Percentiles rank a stretch among this genome's conserved stretches.
Conservation (phyloP, 495 filamentous ascomycete species). For the Chaetomium fimeti region DNA sequence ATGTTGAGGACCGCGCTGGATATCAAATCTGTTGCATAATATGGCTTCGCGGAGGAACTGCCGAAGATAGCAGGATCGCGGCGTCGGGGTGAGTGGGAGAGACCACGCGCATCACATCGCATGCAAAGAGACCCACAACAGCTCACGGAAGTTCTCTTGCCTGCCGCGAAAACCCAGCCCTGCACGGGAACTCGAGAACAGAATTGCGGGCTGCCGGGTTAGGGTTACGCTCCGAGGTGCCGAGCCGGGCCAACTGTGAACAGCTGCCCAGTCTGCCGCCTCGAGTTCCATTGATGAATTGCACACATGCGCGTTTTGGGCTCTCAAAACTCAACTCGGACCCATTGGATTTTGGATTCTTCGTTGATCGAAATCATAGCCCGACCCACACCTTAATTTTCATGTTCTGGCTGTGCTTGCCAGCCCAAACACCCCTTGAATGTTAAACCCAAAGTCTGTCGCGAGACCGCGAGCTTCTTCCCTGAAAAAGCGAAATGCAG, state of each 20-base stretch:
- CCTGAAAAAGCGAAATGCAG: not conserved
- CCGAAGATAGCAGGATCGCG: not conserved
- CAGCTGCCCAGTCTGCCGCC: too few relatives aligned
- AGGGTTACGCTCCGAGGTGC: too few relatives aligned
- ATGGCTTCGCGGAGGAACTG: not conserved
- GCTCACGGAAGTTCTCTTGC: not conserved
- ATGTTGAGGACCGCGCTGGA: constrained; percentile 33
- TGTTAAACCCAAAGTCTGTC: not conserved
- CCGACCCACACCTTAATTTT: not conserved
- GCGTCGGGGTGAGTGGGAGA: not conserved
- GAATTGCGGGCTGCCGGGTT: too few relatives aligned
- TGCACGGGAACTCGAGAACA: too few relatives aligned
- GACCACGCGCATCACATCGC: not conserved
- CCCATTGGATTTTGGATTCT: too few relatives aligned
- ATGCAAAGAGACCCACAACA: too few relatives aligned
- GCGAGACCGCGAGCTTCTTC: not conserved
- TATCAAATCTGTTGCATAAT: not conserved
- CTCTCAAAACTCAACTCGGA: too few relatives aligned
- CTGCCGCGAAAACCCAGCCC: not conserved
- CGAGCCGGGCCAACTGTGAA: too few relatives aligned
- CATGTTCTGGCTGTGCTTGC: not conserved
- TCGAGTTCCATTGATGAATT: too few relatives aligned
- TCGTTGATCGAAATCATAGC: too few relatives aligned
- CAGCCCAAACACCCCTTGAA: not conserved
- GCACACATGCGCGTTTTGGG: too few relatives aligned